Conservation (phyloP, 495 filamentous ascomycete genomes). For the Bombardia bombarda region DNA sequence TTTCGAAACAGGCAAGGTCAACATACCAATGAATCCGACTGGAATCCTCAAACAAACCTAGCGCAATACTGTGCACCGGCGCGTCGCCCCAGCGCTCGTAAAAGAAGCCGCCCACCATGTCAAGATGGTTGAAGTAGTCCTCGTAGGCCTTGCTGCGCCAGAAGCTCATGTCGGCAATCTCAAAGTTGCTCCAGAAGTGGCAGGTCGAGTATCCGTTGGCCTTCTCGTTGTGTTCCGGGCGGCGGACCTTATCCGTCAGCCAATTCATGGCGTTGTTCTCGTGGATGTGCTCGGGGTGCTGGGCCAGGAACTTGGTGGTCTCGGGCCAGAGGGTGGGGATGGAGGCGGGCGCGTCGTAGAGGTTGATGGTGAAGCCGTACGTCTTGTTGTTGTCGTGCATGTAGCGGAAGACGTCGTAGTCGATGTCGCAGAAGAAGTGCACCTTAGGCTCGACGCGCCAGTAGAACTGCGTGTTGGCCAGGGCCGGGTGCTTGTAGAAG, state of each 20-base stretch:
- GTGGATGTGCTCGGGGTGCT: slow-evolving; percentile 74
- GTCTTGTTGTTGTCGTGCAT: slow-evolving; percentile 97
- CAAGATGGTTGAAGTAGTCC: slow-evolving; percentile 93
- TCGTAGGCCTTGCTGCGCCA: slow-evolving; percentile 89
- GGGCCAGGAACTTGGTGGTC: slow-evolving; percentile 77
- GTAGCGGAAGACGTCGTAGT: slow-evolving; percentile 98
- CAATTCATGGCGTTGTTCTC: slow-evolving; percentile 80
- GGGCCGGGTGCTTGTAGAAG: slow-evolving; percentile 93
- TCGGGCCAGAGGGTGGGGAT: slow-evolving; percentile 93
- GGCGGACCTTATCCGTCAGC: slow-evolving; percentile 67
- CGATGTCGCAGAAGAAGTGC: slow-evolving; percentile 97
- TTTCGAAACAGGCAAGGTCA: background rate
- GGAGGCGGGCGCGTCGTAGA: slow-evolving; percentile 82
- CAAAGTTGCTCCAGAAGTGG: slow-evolving; percentile 99
- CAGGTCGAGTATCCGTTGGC: slow-evolving; percentile 97
- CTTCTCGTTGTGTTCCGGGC: slow-evolving; percentile 70
- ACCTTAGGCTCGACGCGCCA: slow-evolving; percentile 99
- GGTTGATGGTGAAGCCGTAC: slow-evolving; percentile 97
- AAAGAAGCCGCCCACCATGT: slow-evolving; percentile 93
- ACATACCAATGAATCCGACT: slow-evolving; percentile 91
- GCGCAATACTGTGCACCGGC: slow-evolving; percentile 91
- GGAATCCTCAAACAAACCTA: slow-evolving; percentile 87
- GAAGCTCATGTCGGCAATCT: slow-evolving; percentile 92
- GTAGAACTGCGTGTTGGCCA: slow-evolving; percentile 79
- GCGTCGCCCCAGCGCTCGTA: slow-evolving; percentile 99